Conservation (phyloP, 768 basidiomycete species). For the Lactifluus volemus region DNA sequence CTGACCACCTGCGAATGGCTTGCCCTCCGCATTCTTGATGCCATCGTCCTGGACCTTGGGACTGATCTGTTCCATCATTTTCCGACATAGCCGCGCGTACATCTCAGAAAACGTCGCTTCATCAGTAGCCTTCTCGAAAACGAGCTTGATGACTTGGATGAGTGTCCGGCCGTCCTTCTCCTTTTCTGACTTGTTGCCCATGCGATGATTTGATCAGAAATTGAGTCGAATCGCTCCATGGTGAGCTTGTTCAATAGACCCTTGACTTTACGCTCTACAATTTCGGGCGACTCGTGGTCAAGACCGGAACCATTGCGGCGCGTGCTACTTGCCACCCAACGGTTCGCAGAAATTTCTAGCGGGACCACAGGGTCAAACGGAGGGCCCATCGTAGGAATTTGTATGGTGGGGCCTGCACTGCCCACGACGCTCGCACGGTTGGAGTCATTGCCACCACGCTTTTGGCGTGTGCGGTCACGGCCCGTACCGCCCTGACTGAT, state of each 20-base stretch:
- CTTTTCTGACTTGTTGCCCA: conserved; percentile 94
- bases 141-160: conserved; percentile 91
- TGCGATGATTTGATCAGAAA: conserved; percentile 87
- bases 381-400: conserved; percentile 26
- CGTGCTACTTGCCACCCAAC: conserved; percentile 55
- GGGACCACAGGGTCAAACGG: conserved; percentile 65
- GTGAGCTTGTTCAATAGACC: conserved; percentile 90
- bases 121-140: conserved; percentile 96
- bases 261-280: conserved; percentile 92
- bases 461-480: conserved; percentile 62
- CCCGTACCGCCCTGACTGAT: conserved; percentile 41
- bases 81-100: conserved; percentile 91
- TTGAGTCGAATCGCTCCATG: conserved; percentile 93
- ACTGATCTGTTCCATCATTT: conserved; percentile 93
- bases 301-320: conserved; percentile 35
- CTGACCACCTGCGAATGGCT: conserved; percentile 86
- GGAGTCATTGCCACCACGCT: conserved; percentile 74
- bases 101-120: conserved; percentile 95
- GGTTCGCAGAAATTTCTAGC: conserved; percentile 68
- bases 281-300: conserved; percentile 67
- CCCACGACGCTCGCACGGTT: conserved; percentile 40
- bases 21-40: conserved; percentile 72
- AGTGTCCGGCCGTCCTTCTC: conserved; percentile 92
- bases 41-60: conserved; percentile 83
- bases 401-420: conserved; percentile 22